Percentiles rank a stretch among this genome's conserved stretches.
These are phyloP conservation scores for Entomophthora muscae DNA, from an alignment of 371 early-diverging fungal genomes.

Conservation along the genomic window DNA sequence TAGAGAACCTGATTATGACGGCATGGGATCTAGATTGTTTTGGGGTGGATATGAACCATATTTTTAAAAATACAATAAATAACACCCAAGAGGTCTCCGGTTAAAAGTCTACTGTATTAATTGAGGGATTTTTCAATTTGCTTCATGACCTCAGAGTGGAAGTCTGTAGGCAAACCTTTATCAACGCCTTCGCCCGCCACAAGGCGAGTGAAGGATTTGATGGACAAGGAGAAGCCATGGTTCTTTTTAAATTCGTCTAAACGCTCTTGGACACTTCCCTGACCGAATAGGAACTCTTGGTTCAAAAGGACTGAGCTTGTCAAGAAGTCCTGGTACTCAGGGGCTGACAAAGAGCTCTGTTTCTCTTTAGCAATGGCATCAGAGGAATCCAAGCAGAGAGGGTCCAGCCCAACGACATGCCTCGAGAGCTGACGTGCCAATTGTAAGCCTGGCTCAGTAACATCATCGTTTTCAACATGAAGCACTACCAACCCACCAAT, in stretches of 20 bases:
- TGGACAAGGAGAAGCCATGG: slow-evolving; percentile 20
- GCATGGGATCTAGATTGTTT: no score
- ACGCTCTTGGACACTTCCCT: slow-evolving; percentile 44
- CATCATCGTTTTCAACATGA: slow-evolving; percentile 19
- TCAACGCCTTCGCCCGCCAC: slow-evolving; percentile 76
- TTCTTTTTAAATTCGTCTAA: slow-evolving; percentile 24
- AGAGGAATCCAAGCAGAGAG: slow-evolving; percentile 24
- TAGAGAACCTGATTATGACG: no score
- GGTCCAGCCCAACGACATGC: slow-evolving; percentile 58
- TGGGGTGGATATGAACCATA: no score
- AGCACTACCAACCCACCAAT: slow-evolving; percentile 55
- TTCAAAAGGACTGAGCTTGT: slow-evolving; percentile 39
- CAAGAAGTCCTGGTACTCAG: slow-evolving; percentile 28
- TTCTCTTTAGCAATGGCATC: slow-evolving; percentile 16
- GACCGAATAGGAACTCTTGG: slow-evolving; percentile 62
- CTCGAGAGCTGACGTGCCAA: slow-evolving; percentile 53
- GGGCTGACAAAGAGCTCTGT: slow-evolving; percentile 22
- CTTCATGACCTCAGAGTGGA: slow-evolving; percentile 56
- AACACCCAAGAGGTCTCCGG: no score
- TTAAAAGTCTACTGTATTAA: not conserved
- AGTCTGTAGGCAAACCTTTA: slow-evolving; percentile 39
- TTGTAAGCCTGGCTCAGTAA: slow-evolving; percentile 19
- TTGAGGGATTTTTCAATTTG: slow-evolving; percentile 9
- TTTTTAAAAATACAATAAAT: no score
- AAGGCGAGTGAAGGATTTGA: slow-evolving; percentile 53